phyloP scores from a whole-genome alignment of 768 basidiomycete genomes.

The Pleurotus salmoneostramineus region DNA sequence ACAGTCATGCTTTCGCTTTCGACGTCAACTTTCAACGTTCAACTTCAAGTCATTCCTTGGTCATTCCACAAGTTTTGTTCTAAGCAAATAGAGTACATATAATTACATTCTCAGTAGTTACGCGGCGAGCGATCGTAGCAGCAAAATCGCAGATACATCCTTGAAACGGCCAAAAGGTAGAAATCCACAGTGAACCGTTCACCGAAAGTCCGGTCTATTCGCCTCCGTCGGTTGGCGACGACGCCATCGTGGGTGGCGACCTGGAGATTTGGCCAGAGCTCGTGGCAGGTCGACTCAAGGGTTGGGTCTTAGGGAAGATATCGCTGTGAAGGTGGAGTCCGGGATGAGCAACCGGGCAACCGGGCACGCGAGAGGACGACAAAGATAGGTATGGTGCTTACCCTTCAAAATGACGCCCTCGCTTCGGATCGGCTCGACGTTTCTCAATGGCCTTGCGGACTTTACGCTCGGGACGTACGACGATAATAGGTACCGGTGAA shows the following conservation, averaged over 20 bases:
- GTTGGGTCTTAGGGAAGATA: not conserved
- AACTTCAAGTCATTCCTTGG: too few relatives aligned
- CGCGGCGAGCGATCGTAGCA: too few relatives aligned
- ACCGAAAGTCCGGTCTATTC: not conserved
- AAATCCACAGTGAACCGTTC: not conserved
- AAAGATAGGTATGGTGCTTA: not conserved
- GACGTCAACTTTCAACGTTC: too few relatives aligned
- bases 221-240: conserved; percentile 3
- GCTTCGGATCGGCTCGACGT: conserved; percentile 83
- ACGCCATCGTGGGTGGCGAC: not conserved
- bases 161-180: not conserved
- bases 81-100: too few relatives aligned
- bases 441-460: conserved; percentile 84
- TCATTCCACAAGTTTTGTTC: too few relatives aligned
- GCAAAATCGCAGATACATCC: not conserved
- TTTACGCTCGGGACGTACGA: conserved; percentile 87
- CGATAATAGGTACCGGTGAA: conserved; percentile 94
- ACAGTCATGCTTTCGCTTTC: too few relatives aligned
- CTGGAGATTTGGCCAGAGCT: not conserved
- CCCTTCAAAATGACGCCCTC: conserved; percentile 73
- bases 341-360: not conserved
- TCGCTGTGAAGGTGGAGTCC: not conserved
- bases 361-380: not conserved
- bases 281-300: conserved; percentile 2
- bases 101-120: too few relatives aligned